Evolutionary conservation across 2,329 filamentous ascomycete species (phyloP).

Genomic region (Gnomoniopsis sp.): DNA sequence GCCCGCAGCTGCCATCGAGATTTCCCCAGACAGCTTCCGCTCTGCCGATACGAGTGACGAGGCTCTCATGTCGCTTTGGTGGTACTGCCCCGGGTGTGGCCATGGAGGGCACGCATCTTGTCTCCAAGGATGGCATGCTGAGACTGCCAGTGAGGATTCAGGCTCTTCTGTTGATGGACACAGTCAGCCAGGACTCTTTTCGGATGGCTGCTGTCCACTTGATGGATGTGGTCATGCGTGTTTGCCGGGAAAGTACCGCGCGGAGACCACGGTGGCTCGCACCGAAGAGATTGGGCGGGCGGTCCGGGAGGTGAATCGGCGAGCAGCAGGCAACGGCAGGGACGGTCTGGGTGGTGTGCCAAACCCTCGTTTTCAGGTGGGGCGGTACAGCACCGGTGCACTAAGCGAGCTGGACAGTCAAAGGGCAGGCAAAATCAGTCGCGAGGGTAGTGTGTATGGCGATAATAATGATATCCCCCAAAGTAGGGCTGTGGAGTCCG

Average conservation of each 20-base stretch:
- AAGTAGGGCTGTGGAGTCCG: conserved; percentile 59
- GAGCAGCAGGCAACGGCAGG: background rate
- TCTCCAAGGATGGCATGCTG: conserved; percentile 55
- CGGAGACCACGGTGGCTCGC: conserved; percentile 41
- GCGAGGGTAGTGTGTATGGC: conserved; percentile 34
- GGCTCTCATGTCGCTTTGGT: conserved; percentile 48
- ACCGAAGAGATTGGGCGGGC: conserved; percentile 51
- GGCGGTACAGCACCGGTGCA: background rate
- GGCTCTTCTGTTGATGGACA: conserved; percentile 7
- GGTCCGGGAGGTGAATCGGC: conserved; percentile 35
- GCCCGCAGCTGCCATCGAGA: conserved; percentile 22
- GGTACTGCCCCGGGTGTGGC: conserved; percentile 60
- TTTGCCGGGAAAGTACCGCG: conserved; percentile 53
- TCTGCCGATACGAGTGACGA: background rate
- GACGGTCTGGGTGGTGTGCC: conserved; percentile 18
- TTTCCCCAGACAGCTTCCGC: background rate
- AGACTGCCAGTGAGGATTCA: conserved; percentile 26
- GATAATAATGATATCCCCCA: conserved; percentile 54
- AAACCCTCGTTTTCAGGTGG: conserved; percentile 12
- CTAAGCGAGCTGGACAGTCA: background rate
- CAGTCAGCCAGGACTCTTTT: conserved; percentile 23
- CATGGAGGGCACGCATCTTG: conserved; percentile 62
- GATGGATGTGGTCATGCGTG: conserved; percentile 64
- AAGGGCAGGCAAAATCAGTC: background rate
- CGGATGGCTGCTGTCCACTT: conserved; percentile 60